Base-by-base conservation (phyloP, 1,284 basidiomycete species). In the Cryptococcus sp. region DNA sequence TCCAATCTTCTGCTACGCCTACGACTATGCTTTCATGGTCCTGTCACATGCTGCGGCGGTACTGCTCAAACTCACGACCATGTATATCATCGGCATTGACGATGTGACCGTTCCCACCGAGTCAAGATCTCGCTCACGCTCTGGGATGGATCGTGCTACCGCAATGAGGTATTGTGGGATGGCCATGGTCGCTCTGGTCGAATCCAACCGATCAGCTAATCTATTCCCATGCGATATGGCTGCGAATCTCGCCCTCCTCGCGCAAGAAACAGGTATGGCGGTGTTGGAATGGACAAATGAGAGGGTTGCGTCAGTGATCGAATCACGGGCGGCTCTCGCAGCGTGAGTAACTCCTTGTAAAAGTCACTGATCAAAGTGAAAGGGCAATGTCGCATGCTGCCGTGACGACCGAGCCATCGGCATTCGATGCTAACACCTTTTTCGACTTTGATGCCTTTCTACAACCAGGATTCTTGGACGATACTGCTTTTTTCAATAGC, bases 211-310 rank as follows among this genome's bases (percentile, higher is more conserved):
- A 4, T 61, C 62, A 1, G 60, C 60, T 6, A 64, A 62, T 45
- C 42, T 37, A 3, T 64, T 64, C 55, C 55, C 62, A 11, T 57
- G 52, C 35, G 62, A 64, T 35, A 64, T 64, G 62, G 62, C 62
- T 4, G 49, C 41, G n/a, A 64, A 60, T 43, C 57, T 64, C 10
- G 47, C 54, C 46, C 33, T 55, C 23, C 58, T 64, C 8, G 62
- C 58, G 3, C 46, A 60, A 48, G 62, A 64, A 49, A 60, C 53
- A 42, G 60, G 61, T 5, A 57, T 63, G 52, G 14, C 35, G 10
- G 49, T 61, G 3, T 30, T 52, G 3, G 62, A 64, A 5, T 64
- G 62, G 60, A 48, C 42, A n/a, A 50, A 43, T 33, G 46, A 50
- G 11, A 48, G 31, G 3, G 57, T 58, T 36, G 34, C 55, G 14